These are phyloP conservation scores for Piper betle DNA, from an alignment of 164 flowering plant species.

Conservation along the genomic window DNA sequence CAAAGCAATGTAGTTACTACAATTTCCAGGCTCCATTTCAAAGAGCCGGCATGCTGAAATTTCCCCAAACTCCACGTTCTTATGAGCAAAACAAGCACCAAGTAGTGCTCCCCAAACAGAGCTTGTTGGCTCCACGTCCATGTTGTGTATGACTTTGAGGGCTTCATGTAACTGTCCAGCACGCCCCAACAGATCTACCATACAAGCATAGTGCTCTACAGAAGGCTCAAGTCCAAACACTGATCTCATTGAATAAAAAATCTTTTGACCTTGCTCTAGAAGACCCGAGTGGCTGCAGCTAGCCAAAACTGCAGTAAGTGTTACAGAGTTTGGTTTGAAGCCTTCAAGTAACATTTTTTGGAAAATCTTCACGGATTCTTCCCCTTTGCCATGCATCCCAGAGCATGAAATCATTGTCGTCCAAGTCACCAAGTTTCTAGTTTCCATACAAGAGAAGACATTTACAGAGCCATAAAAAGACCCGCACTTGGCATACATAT, in stretches of 20 bases:
- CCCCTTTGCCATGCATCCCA: slow-evolving; percentile 50
- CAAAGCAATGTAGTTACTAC: slow-evolving; percentile 52
- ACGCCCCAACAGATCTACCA: slow-evolving; percentile 56
- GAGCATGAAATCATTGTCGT: slow-evolving; percentile 49
- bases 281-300: slow-evolving; percentile 54
- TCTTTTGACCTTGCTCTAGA: slow-evolving; percentile 27
- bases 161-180: slow-evolving; percentile 39
- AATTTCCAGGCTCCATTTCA: slow-evolving; percentile 38
- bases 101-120: slow-evolving; percentile 65
- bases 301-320: slow-evolving; percentile 41
- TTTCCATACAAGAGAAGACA: slow-evolving; percentile 25
- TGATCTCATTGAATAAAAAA: slow-evolving; percentile 26
- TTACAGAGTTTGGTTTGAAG: slow-evolving; percentile 29
- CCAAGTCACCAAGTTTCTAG: slow-evolving; percentile 35
- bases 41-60: slow-evolving; percentile 43
- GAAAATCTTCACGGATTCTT: slow-evolving; percentile 30
- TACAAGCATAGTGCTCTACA: slow-evolving; percentile 47
- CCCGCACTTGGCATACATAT: slow-evolving; percentile 61
- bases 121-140: slow-evolving; percentile 21
- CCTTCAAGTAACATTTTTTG: slow-evolving; percentile 32
- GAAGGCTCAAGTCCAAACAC: slow-evolving; percentile 28
- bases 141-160: slow-evolving; percentile 18
- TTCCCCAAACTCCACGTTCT: slow-evolving; percentile 46
- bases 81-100: slow-evolving; percentile 35
- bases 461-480: background rate